phyloP scores from a whole-genome alignment of 192 early-diverging fungal species.

The Gamsiella multidivaricata region DNA sequence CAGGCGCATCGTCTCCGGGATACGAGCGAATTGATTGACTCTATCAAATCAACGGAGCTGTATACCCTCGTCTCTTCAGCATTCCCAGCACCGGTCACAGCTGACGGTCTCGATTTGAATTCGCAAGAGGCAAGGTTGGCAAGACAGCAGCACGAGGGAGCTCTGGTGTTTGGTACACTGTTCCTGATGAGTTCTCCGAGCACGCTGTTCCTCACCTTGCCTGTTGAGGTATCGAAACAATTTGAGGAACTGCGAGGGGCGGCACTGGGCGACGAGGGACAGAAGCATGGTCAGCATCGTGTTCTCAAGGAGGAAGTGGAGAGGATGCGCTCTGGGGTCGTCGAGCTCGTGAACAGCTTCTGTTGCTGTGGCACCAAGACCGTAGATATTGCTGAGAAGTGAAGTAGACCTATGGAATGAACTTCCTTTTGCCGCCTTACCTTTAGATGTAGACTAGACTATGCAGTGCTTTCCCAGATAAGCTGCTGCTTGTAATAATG shows the following conservation, averaged over 20 bases:
- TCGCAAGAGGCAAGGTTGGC: slow-evolving; percentile 16
- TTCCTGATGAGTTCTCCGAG: slow-evolving; percentile 70
- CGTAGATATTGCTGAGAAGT: not conserved
- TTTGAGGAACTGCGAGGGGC: slow-evolving; percentile 42
- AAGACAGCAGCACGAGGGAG: slow-evolving; percentile 54
- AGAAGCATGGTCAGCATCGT: slow-evolving; percentile 43
- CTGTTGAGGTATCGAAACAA: slow-evolving; percentile 53
- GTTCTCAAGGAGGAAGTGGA: slow-evolving; percentile 65
- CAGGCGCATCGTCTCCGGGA: slow-evolving; percentile 44
- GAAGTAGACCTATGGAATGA: too few relatives aligned
- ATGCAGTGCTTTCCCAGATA: too few relatives aligned
- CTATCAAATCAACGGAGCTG: slow-evolving; percentile 51
- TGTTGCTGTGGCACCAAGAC: slow-evolving; percentile 66
- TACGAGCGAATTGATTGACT: slow-evolving; percentile 53
- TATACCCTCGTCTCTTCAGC: slow-evolving; percentile 56
- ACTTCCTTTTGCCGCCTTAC: not conserved
- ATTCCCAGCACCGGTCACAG: slow-evolving; percentile 15
- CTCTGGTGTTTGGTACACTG: slow-evolving; percentile 65
- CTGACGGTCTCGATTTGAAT: slow-evolving; percentile 12
- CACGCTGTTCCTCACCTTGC: slow-evolving; percentile 64
- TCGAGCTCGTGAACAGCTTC: slow-evolving; percentile 64
- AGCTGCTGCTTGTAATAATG: too few relatives aligned
- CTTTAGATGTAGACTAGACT: not conserved
- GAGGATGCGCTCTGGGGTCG: slow-evolving; percentile 63
- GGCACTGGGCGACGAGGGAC: slow-evolving; percentile 23